Evolutionary conservation across 352 stramenopile species (phyloP).

Genomic region (Phytophthora syringae): DNA sequence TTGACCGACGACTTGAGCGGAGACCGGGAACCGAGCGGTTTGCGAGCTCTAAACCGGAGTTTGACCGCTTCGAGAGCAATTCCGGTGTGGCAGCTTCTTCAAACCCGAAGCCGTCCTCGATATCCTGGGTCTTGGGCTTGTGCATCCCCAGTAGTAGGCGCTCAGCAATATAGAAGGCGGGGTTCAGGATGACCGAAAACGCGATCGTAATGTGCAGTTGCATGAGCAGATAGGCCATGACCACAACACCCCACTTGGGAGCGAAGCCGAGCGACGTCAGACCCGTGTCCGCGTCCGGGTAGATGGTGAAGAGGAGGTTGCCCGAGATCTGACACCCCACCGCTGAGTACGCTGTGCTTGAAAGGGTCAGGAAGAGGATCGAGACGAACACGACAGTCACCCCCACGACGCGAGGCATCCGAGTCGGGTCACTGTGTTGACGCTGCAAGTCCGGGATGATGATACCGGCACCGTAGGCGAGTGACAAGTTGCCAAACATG

Average conservation of each 20-base stretch:
- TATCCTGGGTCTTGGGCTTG: conserved; percentile 33
- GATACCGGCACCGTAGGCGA: conserved; percentile 68
- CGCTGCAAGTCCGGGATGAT: conserved; percentile 66
- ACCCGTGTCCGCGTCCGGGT: conserved; percentile 34
- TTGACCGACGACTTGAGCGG: conserved; percentile 32
- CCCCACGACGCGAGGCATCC: conserved; percentile 64
- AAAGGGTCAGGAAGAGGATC: conserved; percentile 56
- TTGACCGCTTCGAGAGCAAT: conserved; percentile 25
- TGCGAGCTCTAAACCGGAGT: not conserved
- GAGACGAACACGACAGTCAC: conserved; percentile 63
- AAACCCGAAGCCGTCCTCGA: conserved; percentile 31
- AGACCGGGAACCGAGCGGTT: conserved; percentile 13
- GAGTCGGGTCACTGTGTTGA: conserved; percentile 58
- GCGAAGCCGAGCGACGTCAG: conserved; percentile 47
- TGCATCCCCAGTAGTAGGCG: conserved; percentile 51
- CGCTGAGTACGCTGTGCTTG: conserved; percentile 50
- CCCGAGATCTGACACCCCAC: conserved; percentile 71
- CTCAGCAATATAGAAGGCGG: conserved; percentile 51
- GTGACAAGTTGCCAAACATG: conserved; percentile 67
- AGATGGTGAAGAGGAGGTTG: conserved; percentile 75
- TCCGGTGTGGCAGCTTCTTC: conserved; percentile 23
- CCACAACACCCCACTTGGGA: conserved; percentile 43
- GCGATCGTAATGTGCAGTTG: conserved; percentile 60
- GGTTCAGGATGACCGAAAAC: conserved; percentile 52
- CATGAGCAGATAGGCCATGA: conserved; percentile 56